Conservation (phyloP, 2,329 filamentous ascomycete genomes). For the Fusarium nurragi region DNA sequence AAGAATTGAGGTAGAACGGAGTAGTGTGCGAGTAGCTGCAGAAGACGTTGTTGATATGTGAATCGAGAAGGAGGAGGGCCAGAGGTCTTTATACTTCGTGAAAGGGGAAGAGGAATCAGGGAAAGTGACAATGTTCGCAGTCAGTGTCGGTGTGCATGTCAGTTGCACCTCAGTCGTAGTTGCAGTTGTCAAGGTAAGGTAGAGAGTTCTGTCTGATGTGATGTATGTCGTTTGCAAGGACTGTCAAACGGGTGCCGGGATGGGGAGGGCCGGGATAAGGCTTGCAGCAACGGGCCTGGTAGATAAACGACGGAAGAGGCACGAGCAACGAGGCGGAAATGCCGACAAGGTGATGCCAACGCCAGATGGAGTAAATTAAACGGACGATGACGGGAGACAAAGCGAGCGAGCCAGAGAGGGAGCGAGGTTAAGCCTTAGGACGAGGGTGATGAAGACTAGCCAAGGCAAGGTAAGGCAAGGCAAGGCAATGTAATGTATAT, state of each 20-base stretch:
- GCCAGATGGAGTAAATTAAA: constrained; percentile 38
- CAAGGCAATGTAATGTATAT: constrained; percentile 9
- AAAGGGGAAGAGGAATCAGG: constrained; percentile 7
- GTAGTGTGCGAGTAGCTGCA: constrained; percentile 5
- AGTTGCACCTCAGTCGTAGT: constrained; percentile 13
- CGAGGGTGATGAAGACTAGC: neutral
- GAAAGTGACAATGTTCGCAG: neutral
- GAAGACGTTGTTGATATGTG: constrained; percentile 11
- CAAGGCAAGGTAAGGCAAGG: constrained; percentile 1
- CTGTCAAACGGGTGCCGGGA: constrained; percentile 34
- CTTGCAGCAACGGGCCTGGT: constrained; percentile 35
- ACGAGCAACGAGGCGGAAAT: constrained; percentile 40
- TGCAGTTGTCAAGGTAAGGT: constrained; percentile 16
- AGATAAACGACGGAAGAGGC: constrained; percentile 40
- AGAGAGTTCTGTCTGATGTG: constrained; percentile 22
- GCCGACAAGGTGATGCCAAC: constrained; percentile 36
- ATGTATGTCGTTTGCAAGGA: constrained; percentile 36
- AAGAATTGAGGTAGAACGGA: neutral
- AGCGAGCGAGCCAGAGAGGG: constrained; percentile 28
- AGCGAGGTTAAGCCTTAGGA: constrained; percentile 20
- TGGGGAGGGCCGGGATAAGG: constrained; percentile 35
- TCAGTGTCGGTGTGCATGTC: constrained; percentile 11
- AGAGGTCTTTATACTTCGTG: constrained; percentile 35
- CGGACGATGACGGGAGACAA: constrained; percentile 41
- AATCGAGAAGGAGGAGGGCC: constrained; percentile 9